Conservation (phyloP, 140 eudicot species). For the Anethum foeniculum region DNA sequence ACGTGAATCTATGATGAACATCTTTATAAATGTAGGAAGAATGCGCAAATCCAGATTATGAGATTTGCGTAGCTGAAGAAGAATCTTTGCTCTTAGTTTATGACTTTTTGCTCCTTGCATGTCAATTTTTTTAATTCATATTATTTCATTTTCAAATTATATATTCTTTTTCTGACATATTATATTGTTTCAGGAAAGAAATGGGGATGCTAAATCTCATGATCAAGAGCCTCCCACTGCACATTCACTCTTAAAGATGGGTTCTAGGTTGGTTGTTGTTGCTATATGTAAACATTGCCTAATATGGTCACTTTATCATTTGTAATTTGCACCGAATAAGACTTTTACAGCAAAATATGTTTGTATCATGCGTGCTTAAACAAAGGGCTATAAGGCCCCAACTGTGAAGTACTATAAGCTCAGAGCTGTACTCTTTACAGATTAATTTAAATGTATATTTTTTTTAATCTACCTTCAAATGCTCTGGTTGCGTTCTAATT, state of each 20-base stretch:
- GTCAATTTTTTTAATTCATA: not conserved
- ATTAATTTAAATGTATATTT: not conserved
- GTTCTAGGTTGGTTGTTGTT: slow-evolving; percentile 57
- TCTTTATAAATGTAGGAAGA: not conserved
- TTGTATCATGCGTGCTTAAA: not conserved
- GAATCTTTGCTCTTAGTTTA: not conserved
- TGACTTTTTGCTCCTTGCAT: not conserved
- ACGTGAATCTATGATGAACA: not conserved
- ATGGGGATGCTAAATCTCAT: slow-evolving; percentile 66
- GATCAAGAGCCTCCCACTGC: slow-evolving; percentile 82
- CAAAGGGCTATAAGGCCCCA: not conserved
- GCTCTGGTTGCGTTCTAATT: not conserved
- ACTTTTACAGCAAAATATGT: not conserved
- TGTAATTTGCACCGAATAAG: not conserved
- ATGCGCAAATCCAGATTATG: not conserved
- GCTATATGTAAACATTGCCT: not conserved
- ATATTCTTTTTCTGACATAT: not conserved
- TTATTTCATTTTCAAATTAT: not conserved
- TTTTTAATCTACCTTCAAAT: not conserved
- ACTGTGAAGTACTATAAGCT: not conserved
- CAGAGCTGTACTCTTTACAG: not conserved
- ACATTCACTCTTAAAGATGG: slow-evolving; percentile 51
- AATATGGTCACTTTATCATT: not conserved
- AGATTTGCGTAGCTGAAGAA: not conserved
- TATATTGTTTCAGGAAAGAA: slow-evolving; percentile 66